These are phyloP conservation scores for Paramyrothecium sp. DNA, from an alignment of 2,329 filamentous ascomycete genomes.

Conservation along the genomic window DNA sequence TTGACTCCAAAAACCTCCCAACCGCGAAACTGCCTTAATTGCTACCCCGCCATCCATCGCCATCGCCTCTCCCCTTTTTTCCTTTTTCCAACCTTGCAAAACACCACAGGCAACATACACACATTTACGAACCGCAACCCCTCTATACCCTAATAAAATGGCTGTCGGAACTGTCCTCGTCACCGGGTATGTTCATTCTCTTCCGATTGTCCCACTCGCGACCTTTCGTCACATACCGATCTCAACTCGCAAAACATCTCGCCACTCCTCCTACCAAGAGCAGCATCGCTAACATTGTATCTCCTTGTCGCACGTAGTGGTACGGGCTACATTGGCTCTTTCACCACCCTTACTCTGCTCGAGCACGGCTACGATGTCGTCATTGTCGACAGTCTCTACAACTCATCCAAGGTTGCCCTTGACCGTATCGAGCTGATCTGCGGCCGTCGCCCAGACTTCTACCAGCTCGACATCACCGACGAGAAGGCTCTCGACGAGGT, in stretches of 20 bases:
- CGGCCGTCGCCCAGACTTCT: constrained; percentile 83
- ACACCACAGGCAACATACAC: constrained; percentile 5
- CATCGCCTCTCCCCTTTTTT: not conserved
- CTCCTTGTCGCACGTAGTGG: constrained; percentile 57
- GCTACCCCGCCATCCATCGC: constrained; percentile 1
- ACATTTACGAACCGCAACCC: constrained; percentile 16
- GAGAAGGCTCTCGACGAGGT: constrained; percentile 80
- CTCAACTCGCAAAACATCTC: constrained; percentile 1
- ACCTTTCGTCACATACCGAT: not conserved
- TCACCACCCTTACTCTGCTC: constrained; percentile 89
- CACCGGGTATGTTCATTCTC: constrained; percentile 66
- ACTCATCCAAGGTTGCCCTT: constrained; percentile 86
- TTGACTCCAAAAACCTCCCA: not conserved
- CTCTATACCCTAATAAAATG: constrained; percentile 54
- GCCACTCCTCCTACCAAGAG: too few relatives aligned
- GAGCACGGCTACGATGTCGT: constrained; percentile 95
- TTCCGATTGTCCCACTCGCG: not conserved
- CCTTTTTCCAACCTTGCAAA: constrained; percentile 2
- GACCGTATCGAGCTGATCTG: constrained; percentile 94
- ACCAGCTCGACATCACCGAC: constrained; percentile 85
- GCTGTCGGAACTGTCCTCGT: constrained; percentile 84
- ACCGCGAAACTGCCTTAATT: not conserved
- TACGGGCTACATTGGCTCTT: constrained; percentile 98
- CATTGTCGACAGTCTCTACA: constrained; percentile 95
- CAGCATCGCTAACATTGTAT: constrained; percentile 15